Percentiles rank a stretch among this genome's conserved stretches.
These are phyloP conservation scores for Aspergillus biplanus DNA, from an alignment of 495 filamentous ascomycete species.

Conservation along the genomic window DNA sequence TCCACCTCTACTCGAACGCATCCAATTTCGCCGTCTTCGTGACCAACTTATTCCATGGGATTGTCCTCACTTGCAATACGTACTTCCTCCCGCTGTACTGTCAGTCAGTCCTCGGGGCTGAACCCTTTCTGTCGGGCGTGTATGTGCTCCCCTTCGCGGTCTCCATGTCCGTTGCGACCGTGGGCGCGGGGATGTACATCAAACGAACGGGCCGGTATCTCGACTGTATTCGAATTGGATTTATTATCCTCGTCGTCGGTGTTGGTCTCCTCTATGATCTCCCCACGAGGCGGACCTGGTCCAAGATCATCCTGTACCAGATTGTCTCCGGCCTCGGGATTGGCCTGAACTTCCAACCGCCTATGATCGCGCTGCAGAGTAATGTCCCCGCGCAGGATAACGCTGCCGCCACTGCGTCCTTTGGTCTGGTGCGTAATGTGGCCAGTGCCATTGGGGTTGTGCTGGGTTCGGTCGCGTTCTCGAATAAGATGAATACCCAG, in stretches of 20 bases:
- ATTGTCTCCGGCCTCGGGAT: conserved; percentile 58
- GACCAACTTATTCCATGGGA: conserved; percentile 47
- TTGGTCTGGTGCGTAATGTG: conserved; percentile 42
- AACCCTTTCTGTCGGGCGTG: conserved; percentile 69
- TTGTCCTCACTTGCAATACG: conserved; percentile 44
- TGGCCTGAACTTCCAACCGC: conserved; percentile 65
- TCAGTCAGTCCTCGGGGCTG: conserved; percentile 61
- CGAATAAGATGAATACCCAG: conserved; percentile 18
- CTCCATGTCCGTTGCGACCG: conserved; percentile 60
- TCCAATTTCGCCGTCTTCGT: conserved; percentile 48
- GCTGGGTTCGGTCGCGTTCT: conserved; percentile 71
- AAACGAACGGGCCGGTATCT: conserved; percentile 54
- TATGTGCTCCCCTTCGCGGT: conserved; percentile 71
- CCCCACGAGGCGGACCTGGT: conserved; percentile 59
- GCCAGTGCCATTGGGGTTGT: conserved; percentile 57
- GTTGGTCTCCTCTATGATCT: conserved; percentile 50
- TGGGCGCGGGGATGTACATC: conserved; percentile 49
- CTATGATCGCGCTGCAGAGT: conserved; percentile 48
- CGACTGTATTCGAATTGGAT: conserved; percentile 58
- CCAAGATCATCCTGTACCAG: conserved; percentile 64
- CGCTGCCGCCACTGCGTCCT: conserved; percentile 41
- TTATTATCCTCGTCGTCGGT: conserved; percentile 17
- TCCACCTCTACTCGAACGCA: conserved; percentile 59
- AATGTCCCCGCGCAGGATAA: conserved; percentile 36
- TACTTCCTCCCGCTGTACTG: conserved; percentile 61